Base-by-base conservation (phyloP, 1,284 basidiomycete genomes). In the Coniferiporia sulphurascens region DNA sequence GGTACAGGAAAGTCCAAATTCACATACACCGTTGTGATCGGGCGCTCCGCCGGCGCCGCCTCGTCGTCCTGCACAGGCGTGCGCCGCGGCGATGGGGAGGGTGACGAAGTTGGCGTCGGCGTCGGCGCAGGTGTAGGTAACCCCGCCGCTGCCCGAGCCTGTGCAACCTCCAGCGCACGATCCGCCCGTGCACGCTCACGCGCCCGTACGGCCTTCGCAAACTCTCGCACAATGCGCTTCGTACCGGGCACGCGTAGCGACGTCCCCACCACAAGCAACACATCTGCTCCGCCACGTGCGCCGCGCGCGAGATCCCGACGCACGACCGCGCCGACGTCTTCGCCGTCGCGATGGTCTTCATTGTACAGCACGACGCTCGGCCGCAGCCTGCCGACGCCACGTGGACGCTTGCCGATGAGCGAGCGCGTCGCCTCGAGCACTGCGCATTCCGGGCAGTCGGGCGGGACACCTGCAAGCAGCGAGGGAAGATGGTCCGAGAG, bases 1-100 rank as follows among this genome's bases (percentile, higher is more conserved):
- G 91, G 91, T 12, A 86, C 82, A 0, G 95, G 95, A 67, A 95
- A 93, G 67, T 97, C 93, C 58, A 93, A 77, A 72, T 97, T 97
- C 62, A 97, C 78, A 71, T 93, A 93, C 19, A 97, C 79, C 0
- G 88, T 84, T 68, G 84, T 87, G 55, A 92, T 77, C 0, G 44
- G 15, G 44, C 44, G 15, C 84, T 80, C 9, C 62, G 36, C 73
- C 72, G 59, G 74, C 76, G 10, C 78, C 80, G 12, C 84, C 80
- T 21, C 21, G 44, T 46, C 44, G 13, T 46, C 44, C 44, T 2
- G 13, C 44, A n/a, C 17, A 4, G 76, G 72, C 5, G 74, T 74
- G 3, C 77, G 76, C 4, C 72, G 67, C 17, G 68, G 63, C 15
- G 44, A 46, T 9, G 44, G 44, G 6, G 44, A 8, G 3, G 44